Base-by-base conservation (phyloP, 441 rosid genomes). In the Pelargonium fulgidum region DNA sequence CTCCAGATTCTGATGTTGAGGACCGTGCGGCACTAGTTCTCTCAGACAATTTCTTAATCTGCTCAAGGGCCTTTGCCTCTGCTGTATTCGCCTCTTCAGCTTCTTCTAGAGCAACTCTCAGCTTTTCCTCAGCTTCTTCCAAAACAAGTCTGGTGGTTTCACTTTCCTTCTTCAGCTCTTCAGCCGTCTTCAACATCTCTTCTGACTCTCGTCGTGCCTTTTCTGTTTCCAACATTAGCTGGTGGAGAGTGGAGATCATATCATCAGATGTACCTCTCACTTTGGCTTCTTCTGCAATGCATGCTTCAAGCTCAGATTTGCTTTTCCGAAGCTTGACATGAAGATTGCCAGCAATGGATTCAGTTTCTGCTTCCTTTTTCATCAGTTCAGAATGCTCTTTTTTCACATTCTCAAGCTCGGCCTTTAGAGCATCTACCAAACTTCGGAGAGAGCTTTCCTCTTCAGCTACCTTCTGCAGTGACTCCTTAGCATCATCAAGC, bases 301-400 rank as follows among this genome's bases (percentile, higher is more conserved):
- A 85, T 24, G 83, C 81, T 78, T 91, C 96, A 65, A 91, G 92
- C 85, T 91, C 96, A 71, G 84, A 79, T 81, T 88, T 88, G 56
- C 85, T 80, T 80, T 79, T 89, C 33, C 84, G 82, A 73, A 93
- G 95, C 82, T 87, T 84, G 52, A 86, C 81, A 68, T 93, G 89
- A 78, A 93, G 83, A 79, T 85, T 85, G 67, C 93, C 99, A 67
- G 94, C 91, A 73, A 85, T 58, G 7, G 93, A 78, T 77, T 93
- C 97, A 7, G 92, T 88, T 80, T 89, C 92, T n/a, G 87, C 84
- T 77, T 91, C 97, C 83, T 88, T 87, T 64, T 85, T 86, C 81
- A 80, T 88, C 81, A 86, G 81, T 75, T 87, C 96, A 24, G 79
- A 42, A 71, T 86, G 91, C 77, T 89, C 90, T 65, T 72, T 82